Conservation (phyloP, 1,139 yeast species). For the Eremothecium cymbalariae region DNA sequence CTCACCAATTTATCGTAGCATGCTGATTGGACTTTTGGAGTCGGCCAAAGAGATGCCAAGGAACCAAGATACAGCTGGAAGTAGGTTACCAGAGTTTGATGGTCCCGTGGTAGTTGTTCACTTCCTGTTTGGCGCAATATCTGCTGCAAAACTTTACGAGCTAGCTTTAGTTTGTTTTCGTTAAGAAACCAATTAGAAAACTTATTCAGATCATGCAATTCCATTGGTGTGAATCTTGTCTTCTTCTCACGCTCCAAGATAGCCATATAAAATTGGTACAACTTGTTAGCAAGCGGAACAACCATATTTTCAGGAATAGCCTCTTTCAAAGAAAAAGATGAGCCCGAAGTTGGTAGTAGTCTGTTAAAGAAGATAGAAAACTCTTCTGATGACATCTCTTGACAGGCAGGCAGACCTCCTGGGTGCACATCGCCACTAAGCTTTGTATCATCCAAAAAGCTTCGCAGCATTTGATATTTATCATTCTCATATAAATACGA, state of each 20-base stretch:
- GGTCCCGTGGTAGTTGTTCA: constrained; percentile 16
- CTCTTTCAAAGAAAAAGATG: constrained; percentile 8
- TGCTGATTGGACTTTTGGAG: background rate
- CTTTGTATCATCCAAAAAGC: too few species aligned
- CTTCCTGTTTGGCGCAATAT: constrained; percentile 11
- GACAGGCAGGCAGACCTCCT: too few species aligned
- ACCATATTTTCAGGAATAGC: constrained; percentile 7
- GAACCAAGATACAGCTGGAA: constrained; percentile 25
- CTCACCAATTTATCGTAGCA: background rate
- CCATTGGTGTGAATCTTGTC: constrained; percentile 11
- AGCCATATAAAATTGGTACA: constrained; percentile 14
- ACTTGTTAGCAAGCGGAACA: constrained; percentile 3
- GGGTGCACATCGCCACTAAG: too few species aligned
- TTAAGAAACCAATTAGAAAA: constrained; percentile 20
- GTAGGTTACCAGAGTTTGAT: constrained; percentile 17
- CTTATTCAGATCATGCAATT: constrained; percentile 22
- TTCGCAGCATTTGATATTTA: too few species aligned
- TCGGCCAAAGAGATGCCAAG: background rate
- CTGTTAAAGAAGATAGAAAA: constrained; percentile 15
- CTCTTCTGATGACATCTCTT: constrained; percentile 10
- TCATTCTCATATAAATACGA: too few species aligned
- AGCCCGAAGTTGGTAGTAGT: constrained; percentile 8
- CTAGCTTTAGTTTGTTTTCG: constrained; percentile 20
- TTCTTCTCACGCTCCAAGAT: constrained; percentile 7
- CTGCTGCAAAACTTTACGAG: constrained; percentile 18